A percentile compares a stretch with the other conserved stretches of the same genome.
phyloP scores from a whole-genome alignment of 202 grass and related monocot species.

The Zizania palustris region DNA sequence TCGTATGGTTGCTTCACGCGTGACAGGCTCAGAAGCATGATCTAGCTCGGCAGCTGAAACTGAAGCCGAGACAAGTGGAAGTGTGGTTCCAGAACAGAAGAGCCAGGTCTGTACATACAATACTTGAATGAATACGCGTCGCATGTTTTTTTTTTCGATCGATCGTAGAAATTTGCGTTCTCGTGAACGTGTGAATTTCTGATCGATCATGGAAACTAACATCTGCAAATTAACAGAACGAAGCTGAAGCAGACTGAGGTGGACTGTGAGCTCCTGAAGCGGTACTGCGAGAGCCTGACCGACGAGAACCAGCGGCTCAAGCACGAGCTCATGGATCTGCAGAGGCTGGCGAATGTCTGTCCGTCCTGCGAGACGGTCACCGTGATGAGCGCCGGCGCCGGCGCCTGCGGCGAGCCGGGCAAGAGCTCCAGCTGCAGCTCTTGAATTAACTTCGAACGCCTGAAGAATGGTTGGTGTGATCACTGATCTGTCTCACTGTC shows the following conservation, averaged over 20 bases:
- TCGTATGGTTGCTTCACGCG: background rate
- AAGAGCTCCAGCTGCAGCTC: constrained; percentile 44
- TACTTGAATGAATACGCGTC: too few species aligned
- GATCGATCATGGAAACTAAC: background rate
- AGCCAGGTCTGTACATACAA: constrained; percentile 56
- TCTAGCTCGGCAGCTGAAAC: constrained; percentile 61
- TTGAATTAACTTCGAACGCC: background rate
- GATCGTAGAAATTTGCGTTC: too few species aligned
- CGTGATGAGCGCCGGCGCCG: background rate
- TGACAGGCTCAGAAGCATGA: constrained; percentile 70
- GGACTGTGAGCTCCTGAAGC: constrained; percentile 68
- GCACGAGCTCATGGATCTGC: constrained; percentile 57
- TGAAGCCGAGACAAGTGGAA: constrained; percentile 74
- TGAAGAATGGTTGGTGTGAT: background rate
- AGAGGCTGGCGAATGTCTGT: constrained; percentile 45
- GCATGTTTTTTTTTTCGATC: too few species aligned
- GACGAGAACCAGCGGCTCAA: constrained; percentile 73
- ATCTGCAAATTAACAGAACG: constrained; percentile 44
- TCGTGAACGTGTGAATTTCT: too few species aligned
- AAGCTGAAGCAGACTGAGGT: constrained; percentile 85
- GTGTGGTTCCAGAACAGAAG: constrained; percentile 97
- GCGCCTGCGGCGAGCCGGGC: constrained; percentile 31
- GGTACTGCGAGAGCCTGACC: constrained; percentile 65
- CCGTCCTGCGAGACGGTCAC: constrained; percentile 63
- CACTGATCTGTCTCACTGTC: too few species aligned